phyloP scores from a whole-genome alignment of 345 rosid species.

The Citrus hindsii region DNA sequence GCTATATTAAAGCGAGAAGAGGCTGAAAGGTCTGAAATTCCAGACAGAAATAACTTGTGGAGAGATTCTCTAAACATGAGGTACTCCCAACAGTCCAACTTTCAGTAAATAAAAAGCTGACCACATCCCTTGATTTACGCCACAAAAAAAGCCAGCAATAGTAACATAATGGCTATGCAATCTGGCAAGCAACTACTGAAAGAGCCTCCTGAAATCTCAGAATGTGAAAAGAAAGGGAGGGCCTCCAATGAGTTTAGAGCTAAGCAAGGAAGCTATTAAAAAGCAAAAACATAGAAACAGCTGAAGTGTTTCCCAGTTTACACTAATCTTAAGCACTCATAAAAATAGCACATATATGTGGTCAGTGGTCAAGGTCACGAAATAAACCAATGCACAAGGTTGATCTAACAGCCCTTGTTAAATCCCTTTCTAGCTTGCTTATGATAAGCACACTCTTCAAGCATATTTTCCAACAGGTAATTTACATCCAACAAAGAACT shows the following conservation, averaged over 20 bases:
- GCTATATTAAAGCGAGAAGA: not conserved
- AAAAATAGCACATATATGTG: not conserved
- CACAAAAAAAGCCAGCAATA: conserved; percentile 3
- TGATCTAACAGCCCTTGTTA: not conserved
- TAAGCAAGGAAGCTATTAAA: not conserved
- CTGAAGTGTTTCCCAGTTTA: not conserved
- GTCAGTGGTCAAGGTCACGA: not conserved
- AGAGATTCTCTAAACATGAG: not conserved
- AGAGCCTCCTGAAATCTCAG: conserved; percentile 11
- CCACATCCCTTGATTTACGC: not conserved
- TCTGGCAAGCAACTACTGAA: not conserved
- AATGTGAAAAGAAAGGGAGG: not conserved
- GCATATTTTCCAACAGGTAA: not conserved
- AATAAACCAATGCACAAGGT: not conserved
- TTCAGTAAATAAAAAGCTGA: not conserved
- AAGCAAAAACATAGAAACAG: not conserved
- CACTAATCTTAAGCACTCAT: not conserved
- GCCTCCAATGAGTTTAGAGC: not conserved
- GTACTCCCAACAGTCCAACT: not conserved
- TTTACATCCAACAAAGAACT: not conserved
- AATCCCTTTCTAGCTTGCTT: not conserved
- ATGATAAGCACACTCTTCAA: not conserved
- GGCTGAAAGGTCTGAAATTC: not conserved
- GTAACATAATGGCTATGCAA: conserved; percentile 1
- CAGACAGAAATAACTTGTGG: not conserved